Base-by-base conservation (phyloP, 164 flowering plant species). In the Vitis amurensis region DNA sequence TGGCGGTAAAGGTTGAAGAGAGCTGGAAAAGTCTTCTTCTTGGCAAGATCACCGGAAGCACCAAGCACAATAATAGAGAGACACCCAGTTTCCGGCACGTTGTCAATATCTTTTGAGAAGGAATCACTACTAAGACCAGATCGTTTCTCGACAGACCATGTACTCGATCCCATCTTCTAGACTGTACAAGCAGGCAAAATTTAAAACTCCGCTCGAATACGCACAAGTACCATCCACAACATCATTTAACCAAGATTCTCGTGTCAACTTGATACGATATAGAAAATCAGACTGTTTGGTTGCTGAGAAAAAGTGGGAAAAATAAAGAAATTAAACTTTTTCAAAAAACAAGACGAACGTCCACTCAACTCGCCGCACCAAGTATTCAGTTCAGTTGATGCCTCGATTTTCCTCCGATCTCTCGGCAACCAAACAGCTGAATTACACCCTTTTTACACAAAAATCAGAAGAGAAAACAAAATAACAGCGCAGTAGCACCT, bases 21-120 rank as follows among this genome's bases (percentile, higher is more conserved):
- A 2, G 99, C 99, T 5, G 99, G 99, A 64, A 96, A 96, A 17
- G 99, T 96, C 87, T 96, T 96, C 73, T 93, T 96, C 88, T 96
- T 96, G 56, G 99, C 99, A 78, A 96, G 99, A 81, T 96, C 99
- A 62, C 99, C 99, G 11, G 99, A 96, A 77, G 99, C 99, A 69
- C 99, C 99, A 61, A 96, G 91, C 53, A 96, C 98, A 70, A 91
- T 63, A 47, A 96, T 84, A 8, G 99, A 89, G 30, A 96, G 91
- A 69, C 90, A 85, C 48, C 97, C 99, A 76, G 80, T 80, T 81
- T 92, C 99, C 29, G 81, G 66, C 8, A 75, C 78, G 72, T 44
- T 62, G 27, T 81, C 97, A 31, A 68, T 6, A 4, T 84, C 86
- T 64, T 58, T 79, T 9, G 77, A 48, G 58, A 78, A 71, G 0